A percentile compares a stretch with the other conserved stretches of the same genome.
Evolutionary conservation across 768 basidiomycete genomes (phyloP).

Genomic region (Cyclocybe aegerita): DNA sequence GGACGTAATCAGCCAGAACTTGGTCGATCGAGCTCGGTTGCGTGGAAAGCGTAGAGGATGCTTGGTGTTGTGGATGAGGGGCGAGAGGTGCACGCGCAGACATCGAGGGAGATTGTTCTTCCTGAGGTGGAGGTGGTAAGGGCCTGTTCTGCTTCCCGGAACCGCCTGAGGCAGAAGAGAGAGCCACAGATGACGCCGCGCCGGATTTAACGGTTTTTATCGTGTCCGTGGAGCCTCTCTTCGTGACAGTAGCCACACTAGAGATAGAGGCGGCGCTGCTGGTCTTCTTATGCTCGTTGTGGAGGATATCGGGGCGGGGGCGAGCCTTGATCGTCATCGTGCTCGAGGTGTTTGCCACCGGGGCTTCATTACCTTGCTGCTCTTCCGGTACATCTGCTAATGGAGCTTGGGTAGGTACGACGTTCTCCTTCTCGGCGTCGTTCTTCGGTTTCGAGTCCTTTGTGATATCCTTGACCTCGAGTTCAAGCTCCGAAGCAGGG

Average conservation of each 20-base stretch:
- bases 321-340: constrained; percentile 20
- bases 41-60: not conserved
- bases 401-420: not conserved
- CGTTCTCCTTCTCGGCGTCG: constrained; percentile 1
- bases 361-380: constrained; percentile 12
- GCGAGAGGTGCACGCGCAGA: too few relatives aligned
- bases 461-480: constrained; percentile 16
- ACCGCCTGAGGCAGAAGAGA: not conserved
- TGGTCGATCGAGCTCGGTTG: constrained; percentile 10
- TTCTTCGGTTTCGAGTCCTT: not conserved
- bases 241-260: constrained; percentile 40
- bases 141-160: constrained; percentile 7
- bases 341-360: constrained; percentile 18
- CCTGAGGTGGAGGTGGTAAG: constrained; percentile 3
- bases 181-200: too few relatives aligned
- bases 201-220: constrained; percentile 31
- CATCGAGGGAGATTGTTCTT: too few relatives aligned
- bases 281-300: constrained; percentile 42
- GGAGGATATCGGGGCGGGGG: constrained; percentile 14
- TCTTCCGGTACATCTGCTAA: not conserved
- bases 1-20: constrained; percentile 19
- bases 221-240: constrained; percentile 45
- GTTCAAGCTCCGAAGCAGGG: not conserved
- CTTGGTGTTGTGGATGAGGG: not conserved
- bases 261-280: constrained; percentile 42